Evolutionary conservation across 78 protist species (phyloP).

Genomic region (Bigelowiella natans): DNA sequence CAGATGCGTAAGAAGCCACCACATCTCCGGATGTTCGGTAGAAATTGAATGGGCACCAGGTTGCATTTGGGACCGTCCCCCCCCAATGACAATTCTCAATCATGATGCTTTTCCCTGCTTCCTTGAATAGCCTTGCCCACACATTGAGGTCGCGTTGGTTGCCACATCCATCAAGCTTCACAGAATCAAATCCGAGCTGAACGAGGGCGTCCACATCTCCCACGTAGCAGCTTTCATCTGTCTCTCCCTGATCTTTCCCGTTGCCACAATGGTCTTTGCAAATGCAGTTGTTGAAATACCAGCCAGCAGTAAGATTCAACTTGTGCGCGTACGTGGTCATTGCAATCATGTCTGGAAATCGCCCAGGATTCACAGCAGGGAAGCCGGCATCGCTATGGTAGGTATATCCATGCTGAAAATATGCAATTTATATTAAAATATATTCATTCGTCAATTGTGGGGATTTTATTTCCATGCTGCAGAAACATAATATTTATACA

Average conservation of each 20-base stretch:
- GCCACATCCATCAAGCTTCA: conserved; percentile 42
- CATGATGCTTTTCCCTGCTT: conserved; percentile 8
- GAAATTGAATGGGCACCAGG: conserved; percentile 31
- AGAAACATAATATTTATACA: no score
- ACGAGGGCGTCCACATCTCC: conserved; percentile 15
- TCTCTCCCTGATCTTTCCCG: no score
- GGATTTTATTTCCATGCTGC: background rate
- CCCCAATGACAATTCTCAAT: conserved; percentile 54
- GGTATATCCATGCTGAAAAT: background rate
- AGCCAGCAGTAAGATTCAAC: conserved; percentile 23
- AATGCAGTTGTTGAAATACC: conserved; percentile 43
- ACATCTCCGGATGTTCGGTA: conserved; percentile 35
- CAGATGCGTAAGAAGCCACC: conserved; percentile 8
- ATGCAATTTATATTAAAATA: background rate
- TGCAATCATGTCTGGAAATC: conserved; percentile 19
- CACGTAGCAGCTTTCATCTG: background rate
- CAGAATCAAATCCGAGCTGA: background rate
- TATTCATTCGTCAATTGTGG: background rate
- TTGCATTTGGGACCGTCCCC: background rate
- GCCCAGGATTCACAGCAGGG: conserved; percentile 9
- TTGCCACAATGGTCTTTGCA: background rate
- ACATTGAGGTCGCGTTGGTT: background rate
- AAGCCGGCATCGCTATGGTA: conserved; percentile 29
- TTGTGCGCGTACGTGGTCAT: conserved; percentile 25
- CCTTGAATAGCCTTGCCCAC: conserved; percentile 13